These are phyloP conservation scores for Pyropia haitanensis DNA, from an alignment of 23 red algal genomes.

Conservation along the genomic window DNA sequence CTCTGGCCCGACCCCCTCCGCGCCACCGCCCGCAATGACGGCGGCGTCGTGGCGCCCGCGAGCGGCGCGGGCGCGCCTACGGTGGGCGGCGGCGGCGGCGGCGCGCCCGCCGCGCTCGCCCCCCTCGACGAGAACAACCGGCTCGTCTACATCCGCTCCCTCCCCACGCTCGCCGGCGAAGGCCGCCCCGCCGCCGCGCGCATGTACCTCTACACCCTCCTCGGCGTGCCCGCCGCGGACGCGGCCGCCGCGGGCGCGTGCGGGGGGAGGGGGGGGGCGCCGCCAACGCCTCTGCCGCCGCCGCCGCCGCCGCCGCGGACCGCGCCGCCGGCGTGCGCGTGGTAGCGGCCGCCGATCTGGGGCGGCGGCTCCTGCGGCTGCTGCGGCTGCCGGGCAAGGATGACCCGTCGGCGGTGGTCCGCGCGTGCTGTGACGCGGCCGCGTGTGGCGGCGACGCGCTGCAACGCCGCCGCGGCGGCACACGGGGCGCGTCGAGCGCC, in stretches of 20 bases:
- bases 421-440: no score
- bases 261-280: background rate
- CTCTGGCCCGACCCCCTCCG: slow-evolving; percentile 6
- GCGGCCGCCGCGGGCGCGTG: background rate
- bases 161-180: slow-evolving; percentile 20
- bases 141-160: slow-evolving; percentile 26
- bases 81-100: background rate
- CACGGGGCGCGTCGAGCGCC: background rate
- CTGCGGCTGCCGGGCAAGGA: background rate
- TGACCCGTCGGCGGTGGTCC: no score
- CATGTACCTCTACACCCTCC: slow-evolving; percentile 8
- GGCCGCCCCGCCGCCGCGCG: slow-evolving; percentile 3
- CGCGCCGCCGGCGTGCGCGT: background rate
- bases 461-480: no score
- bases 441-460: no score
- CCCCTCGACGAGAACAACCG: slow-evolving; percentile 7
- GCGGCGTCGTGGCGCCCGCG: slow-evolving; percentile 4
- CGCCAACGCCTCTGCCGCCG: background rate
- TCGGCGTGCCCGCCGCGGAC: slow-evolving; percentile 20
- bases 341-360: background rate
- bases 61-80: background rate
- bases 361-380: slow-evolving; percentile 1
- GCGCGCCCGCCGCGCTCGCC: background rate
- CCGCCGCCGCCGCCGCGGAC: background rate
- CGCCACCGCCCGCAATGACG: no score